A percentile compares a stretch with the other conserved stretches of the same genome.
Conservation (phyloP, 2,329 filamentous ascomycete species). For the Coniochaeta sp. region DNA sequence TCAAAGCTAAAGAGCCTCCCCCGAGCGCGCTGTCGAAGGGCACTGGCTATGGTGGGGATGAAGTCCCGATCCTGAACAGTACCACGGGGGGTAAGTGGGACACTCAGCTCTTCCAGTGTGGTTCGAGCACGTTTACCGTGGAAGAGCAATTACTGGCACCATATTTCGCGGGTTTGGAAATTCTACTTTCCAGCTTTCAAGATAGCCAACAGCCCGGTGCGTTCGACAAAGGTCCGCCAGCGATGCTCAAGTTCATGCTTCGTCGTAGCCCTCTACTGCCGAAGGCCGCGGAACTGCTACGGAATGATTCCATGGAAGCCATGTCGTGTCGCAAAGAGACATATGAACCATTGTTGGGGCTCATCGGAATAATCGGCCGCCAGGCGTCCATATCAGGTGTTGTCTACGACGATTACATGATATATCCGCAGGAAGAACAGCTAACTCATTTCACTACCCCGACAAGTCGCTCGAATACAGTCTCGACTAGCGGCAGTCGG, state of each 20-base stretch:
- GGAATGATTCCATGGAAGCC: slow-evolving; percentile 18
- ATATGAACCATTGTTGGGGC: slow-evolving; percentile 29
- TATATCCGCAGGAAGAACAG: slow-evolving; percentile 24
- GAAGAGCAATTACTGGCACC: neutral
- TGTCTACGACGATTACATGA: slow-evolving; percentile 22
- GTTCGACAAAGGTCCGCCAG: neutral
- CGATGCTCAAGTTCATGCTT: slow-evolving; percentile 9
- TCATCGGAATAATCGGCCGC: slow-evolving; percentile 25
- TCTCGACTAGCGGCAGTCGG: neutral
- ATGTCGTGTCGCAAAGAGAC: slow-evolving; percentile 16
- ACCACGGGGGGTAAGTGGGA: too few species aligned
- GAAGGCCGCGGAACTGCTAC: slow-evolving; percentile 15
- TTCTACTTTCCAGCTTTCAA: slow-evolving; percentile 4
- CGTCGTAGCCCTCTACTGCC: slow-evolving; percentile 16
- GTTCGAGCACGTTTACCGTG: neutral
- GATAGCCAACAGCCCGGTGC: neutral
- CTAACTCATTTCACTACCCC: slow-evolving; percentile 25
- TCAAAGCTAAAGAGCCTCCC: neutral
- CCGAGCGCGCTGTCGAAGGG: slow-evolving; percentile 10
- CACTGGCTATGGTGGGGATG: slow-evolving; percentile 10
- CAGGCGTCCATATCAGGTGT: slow-evolving; percentile 22
- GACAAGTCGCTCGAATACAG: too few species aligned
- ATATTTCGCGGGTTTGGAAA: slow-evolving; percentile 9
- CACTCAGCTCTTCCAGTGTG: neutral
- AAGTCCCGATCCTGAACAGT: neutral